Conservation (phyloP, 1,139 yeast species). For the Kodamaea plutei region DNA sequence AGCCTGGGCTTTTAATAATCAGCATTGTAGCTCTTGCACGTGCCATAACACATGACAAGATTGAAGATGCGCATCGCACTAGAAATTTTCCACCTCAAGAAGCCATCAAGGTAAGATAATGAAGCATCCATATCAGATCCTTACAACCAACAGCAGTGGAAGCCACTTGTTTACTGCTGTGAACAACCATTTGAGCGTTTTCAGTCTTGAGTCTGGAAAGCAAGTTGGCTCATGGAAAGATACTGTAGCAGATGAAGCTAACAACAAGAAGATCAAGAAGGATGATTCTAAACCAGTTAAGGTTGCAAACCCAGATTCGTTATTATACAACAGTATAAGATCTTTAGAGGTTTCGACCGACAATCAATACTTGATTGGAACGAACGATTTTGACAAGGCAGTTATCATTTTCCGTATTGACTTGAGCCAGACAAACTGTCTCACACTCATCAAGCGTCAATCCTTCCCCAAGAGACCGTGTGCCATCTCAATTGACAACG, state of each 20-base stretch:
- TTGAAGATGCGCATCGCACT: too few species aligned
- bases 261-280: conserved; percentile 42
- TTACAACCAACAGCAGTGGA: conserved; percentile 41
- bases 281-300: conserved; percentile 27
- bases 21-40: too few species aligned
- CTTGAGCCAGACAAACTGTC: conserved; percentile 26
- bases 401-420: conserved; percentile 57
- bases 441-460: conserved; percentile 63
- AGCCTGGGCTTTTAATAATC: too few species aligned
- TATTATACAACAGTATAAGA: conserved; percentile 61
- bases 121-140: conserved; percentile 69
- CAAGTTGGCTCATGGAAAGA: conserved; percentile 58
- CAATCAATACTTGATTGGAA: conserved; percentile 56
- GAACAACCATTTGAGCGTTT: conserved; percentile 54
- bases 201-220: conserved; percentile 29
- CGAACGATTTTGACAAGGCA: conserved; percentile 82
- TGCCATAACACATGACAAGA: too few species aligned
- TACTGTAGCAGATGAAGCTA: conserved; percentile 38
- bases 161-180: conserved; percentile 50
- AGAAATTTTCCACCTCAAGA: too few species aligned
- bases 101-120: too few species aligned
- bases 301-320: conserved; percentile 62
- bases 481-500: conserved; percentile 58
- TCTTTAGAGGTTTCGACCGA: conserved; percentile 51
- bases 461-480: conserved; percentile 88